A percentile compares a stretch with the other conserved stretches of the same genome.
Evolutionary conservation across 768 basidiomycete species (phyloP).

Genomic region (Boletellus ananiceps): DNA sequence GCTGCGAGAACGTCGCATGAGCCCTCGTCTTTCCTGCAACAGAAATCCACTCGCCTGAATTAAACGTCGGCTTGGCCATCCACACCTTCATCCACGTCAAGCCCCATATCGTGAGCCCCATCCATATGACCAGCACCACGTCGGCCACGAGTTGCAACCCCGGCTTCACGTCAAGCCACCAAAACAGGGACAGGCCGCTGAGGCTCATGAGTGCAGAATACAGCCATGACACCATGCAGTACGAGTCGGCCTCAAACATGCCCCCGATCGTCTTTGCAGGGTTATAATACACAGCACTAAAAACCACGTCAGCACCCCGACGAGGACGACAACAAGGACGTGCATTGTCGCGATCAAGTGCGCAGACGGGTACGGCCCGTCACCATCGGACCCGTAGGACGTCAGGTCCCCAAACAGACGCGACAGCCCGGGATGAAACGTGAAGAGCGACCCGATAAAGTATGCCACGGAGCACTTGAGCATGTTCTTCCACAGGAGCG

Average conservation of each 20-base stretch:
- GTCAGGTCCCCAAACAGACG: constrained; percentile 60
- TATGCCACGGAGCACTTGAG: constrained; percentile 92
- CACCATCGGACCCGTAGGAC: constrained; percentile 42
- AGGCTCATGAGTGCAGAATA: constrained; percentile 73
- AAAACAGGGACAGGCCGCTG: constrained; percentile 71
- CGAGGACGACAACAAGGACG: constrained; percentile 3
- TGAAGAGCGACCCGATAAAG: constrained; percentile 87
- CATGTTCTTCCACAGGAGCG: constrained; percentile 62
- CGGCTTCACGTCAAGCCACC: constrained; percentile 67
- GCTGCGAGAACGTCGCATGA: constrained; percentile 38
- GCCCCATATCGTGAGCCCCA: constrained; percentile 75
- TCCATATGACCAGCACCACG: constrained; percentile 68
- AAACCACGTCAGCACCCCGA: constrained; percentile 6
- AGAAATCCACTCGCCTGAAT: constrained; percentile 56
- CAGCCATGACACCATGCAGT: constrained; percentile 64
- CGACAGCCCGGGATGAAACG: constrained; percentile 76
- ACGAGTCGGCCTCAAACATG: constrained; percentile 89
- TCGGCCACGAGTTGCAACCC: constrained; percentile 77
- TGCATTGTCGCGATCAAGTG: constrained; percentile 95
- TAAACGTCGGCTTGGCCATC: constrained; percentile 86
- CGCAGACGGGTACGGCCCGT: constrained; percentile 67
- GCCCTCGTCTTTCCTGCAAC: background rate
- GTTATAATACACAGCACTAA: constrained; percentile 81
- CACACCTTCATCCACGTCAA: constrained; percentile 91
- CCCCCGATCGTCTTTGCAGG: constrained; percentile 90